Conservation (phyloP, 1,284 basidiomycete species). For the Cutaneotrichosporon dermatis region DNA sequence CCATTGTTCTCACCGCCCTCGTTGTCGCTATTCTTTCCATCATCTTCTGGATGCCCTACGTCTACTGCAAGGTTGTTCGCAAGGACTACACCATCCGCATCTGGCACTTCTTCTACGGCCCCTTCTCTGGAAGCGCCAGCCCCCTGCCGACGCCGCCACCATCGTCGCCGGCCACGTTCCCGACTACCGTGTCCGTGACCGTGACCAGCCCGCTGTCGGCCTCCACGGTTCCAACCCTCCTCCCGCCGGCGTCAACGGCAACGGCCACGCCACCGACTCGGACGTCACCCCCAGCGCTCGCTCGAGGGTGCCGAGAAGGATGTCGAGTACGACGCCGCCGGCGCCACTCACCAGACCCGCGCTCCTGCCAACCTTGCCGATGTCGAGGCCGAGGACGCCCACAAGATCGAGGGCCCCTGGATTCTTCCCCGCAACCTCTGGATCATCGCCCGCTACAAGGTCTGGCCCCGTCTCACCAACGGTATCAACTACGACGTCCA, state of each 20-base stretch:
- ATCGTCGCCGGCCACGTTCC: conserved; percentile 30
- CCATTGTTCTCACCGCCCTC: conserved; percentile 49
- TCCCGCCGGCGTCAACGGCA: no score
- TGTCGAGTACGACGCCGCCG: conserved; percentile 5
- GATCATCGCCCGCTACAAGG: conserved; percentile 47
- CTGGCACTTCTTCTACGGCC: conserved; percentile 54
- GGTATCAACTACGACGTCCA: conserved; percentile 47
- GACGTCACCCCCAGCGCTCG: conserved; percentile 3
- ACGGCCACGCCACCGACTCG: neutral
- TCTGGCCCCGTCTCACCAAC: conserved; percentile 32
- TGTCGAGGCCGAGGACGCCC: conserved; percentile 27
- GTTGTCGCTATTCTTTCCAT: conserved; percentile 48
- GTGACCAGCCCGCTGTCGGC: conserved; percentile 16
- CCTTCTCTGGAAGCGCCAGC: conserved; percentile 48
- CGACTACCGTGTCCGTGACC: conserved; percentile 48
- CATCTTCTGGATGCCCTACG: conserved; percentile 54
- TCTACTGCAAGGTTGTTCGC: conserved; percentile 51
- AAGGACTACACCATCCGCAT: conserved; percentile 52
- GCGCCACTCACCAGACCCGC: conserved; percentile 4
- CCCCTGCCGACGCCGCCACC: conserved; percentile 8
- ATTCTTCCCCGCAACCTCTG: conserved; percentile 48
- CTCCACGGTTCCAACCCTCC: neutral
- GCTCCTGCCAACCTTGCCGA: conserved; percentile 23
- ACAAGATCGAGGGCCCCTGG: conserved; percentile 35
- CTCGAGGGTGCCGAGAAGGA: conserved; percentile 8